These are phyloP conservation scores for Phytopythium mirpurense DNA, from an alignment of 352 stramenopile genomes.

Conservation along the genomic window DNA sequence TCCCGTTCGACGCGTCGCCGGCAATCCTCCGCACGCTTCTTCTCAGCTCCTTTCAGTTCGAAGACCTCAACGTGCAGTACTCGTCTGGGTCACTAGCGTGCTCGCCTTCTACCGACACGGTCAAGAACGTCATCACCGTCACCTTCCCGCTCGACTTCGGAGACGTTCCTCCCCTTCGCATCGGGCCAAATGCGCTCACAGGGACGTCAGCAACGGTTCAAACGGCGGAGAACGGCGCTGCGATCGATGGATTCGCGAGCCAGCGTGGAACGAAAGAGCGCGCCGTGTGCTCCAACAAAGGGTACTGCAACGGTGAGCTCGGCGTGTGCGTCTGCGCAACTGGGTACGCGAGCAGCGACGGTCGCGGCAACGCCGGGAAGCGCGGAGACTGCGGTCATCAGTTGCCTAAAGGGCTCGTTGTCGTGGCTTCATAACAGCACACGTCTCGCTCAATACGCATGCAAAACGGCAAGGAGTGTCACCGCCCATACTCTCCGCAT, in stretches of 20 bases:
- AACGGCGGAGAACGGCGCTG: conserved; percentile 33
- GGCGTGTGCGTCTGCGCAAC: conserved; percentile 43
- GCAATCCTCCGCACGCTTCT: conserved; percentile 52
- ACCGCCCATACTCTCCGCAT: too few species aligned
- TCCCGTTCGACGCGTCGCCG: conserved; percentile 47
- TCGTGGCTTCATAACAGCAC: neutral
- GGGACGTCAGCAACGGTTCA: conserved; percentile 13
- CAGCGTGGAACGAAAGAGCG: conserved; percentile 88
- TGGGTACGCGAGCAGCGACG: conserved; percentile 60
- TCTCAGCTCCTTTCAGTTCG: conserved; percentile 35
- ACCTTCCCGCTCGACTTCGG: conserved; percentile 50
- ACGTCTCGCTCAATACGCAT: neutral
- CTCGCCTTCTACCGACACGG: conserved; percentile 17
- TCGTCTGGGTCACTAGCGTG: conserved; percentile 30
- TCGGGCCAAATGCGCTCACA: conserved; percentile 29
- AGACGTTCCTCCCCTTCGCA: conserved; percentile 33
- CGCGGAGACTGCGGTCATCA: conserved; percentile 59
- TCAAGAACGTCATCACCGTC: conserved; percentile 46
- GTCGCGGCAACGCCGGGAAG: conserved; percentile 43
- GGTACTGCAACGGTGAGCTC: conserved; percentile 66
- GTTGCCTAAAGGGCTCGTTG: conserved; percentile 6
- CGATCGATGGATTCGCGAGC: conserved; percentile 30
- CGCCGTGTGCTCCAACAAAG: conserved; percentile 82
- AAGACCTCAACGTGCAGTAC: conserved; percentile 45
- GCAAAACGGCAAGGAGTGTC: too few species aligned